Conservation (phyloP, 352 stramenopile genomes). For the Globisporangium nagaii region DNA sequence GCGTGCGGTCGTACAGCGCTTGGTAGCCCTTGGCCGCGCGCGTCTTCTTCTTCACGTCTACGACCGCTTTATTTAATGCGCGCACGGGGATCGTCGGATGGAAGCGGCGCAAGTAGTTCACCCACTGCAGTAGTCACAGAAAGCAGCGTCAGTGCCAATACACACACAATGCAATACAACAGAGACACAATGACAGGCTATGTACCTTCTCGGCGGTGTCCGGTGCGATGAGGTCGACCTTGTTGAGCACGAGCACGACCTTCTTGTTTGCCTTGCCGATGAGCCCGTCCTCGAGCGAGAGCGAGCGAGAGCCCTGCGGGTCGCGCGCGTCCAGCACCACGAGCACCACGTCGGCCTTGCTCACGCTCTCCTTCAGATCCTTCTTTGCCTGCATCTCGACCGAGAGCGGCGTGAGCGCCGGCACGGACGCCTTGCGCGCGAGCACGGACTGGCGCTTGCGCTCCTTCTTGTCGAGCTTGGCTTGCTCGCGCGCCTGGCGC, state of each 20-base stretch:
- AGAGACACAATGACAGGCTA: not conserved
- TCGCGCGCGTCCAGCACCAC: slow-evolving; percentile 97
- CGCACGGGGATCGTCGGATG: slow-evolving; percentile 92
- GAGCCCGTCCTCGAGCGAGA: slow-evolving; percentile 93
- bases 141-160: not conserved
- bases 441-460: slow-evolving; percentile 35
- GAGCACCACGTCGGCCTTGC: slow-evolving; percentile 57
- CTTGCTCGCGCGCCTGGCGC: slow-evolving; percentile 50
- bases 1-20: slow-evolving; percentile 62
- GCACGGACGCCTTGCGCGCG: slow-evolving; percentile 23
- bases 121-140: slow-evolving; percentile 19
- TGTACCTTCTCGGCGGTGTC: slow-evolving; percentile 82
- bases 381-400: slow-evolving; percentile 77
- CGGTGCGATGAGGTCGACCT: slow-evolving; percentile 95
- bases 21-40: slow-evolving; percentile 54
- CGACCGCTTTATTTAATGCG: slow-evolving; percentile 76
- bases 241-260: slow-evolving; percentile 98
- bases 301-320: slow-evolving; percentile 92
- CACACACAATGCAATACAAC: slow-evolving; percentile 17
- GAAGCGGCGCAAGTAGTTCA: slow-evolving; percentile 93
- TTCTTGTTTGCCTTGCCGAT: slow-evolving; percentile 93
- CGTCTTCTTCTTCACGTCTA: slow-evolving; percentile 90
- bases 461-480: slow-evolving; percentile 68
- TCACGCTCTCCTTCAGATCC: slow-evolving; percentile 71
- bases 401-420: slow-evolving; percentile 45